Evolutionary conservation across 108 stramenopile genomes (phyloP).

Genomic region (Cafeteria roenbergensis): DNA sequence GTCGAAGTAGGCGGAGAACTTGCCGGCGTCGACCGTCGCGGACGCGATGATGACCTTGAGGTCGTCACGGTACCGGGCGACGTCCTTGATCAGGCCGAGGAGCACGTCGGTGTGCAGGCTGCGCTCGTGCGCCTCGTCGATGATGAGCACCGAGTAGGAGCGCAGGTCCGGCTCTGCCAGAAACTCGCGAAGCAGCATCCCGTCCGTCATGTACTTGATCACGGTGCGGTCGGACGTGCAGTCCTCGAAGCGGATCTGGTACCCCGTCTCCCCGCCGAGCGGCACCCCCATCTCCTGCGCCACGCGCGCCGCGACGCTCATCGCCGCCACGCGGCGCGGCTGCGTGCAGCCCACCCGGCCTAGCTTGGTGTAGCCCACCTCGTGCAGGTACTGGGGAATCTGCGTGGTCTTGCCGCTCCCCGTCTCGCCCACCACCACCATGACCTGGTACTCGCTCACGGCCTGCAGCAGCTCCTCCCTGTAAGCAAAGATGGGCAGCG

Average conservation of each 20-base stretch:
- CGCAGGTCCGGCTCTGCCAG: conserved; percentile 83
- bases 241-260: conserved; percentile 94
- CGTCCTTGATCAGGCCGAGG: conserved; percentile 90
- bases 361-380: conserved; percentile 85
- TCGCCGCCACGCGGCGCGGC: conserved; percentile 92
- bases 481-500: conserved; percentile 85
- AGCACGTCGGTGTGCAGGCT: conserved; percentile 91
- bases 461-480: conserved; percentile 68
- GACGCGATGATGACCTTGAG: conserved; percentile 82
- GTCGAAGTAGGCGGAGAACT: conserved; percentile 93
- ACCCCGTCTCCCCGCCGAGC: conserved; percentile 92
- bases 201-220: conserved; percentile 91
- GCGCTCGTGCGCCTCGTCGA: conserved; percentile 96
- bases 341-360: conserved; percentile 95
- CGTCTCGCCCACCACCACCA: conserved; percentile 65
- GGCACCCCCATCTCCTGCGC: conserved; percentile 83
- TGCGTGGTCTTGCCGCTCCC: conserved; percentile 82
- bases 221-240: conserved; percentile 76
- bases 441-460: conserved; percentile 63
- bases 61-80: conserved; percentile 77
- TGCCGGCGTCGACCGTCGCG: conserved; percentile 93
- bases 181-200: conserved; percentile 89
- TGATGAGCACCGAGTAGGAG: conserved; percentile 85
- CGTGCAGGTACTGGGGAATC: conserved; percentile 85
- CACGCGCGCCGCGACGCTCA: conserved; percentile 92